These are phyloP conservation scores for Alternaria ethzedia DNA, from an alignment of 2,329 filamentous ascomycete species.

Conservation along the genomic window DNA sequence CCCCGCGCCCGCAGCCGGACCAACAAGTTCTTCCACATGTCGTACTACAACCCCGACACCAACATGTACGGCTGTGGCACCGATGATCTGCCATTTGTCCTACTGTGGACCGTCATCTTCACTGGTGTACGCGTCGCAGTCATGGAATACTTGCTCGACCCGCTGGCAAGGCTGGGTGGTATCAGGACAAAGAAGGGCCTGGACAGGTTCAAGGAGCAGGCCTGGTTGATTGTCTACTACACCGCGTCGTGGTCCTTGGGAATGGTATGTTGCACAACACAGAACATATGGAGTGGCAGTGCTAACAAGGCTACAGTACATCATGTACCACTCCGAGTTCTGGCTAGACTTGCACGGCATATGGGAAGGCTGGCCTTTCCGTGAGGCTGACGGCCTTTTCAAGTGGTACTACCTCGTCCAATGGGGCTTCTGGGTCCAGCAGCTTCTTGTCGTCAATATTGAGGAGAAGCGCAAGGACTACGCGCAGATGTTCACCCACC, in stretches of 20 bases:
- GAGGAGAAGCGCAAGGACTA: slow-evolving; percentile 95
- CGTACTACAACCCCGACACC: slow-evolving; percentile 75
- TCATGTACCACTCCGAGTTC: slow-evolving; percentile 78
- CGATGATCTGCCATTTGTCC: slow-evolving; percentile 79
- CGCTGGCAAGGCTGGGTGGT: slow-evolving; percentile 74
- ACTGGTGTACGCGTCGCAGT: slow-evolving; percentile 82
- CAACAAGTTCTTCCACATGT: slow-evolving; percentile 86
- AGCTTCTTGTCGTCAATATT: slow-evolving; percentile 91
- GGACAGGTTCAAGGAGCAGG: slow-evolving; percentile 90
- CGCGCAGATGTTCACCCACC: slow-evolving; percentile 94
- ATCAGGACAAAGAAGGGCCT: slow-evolving; percentile 77
- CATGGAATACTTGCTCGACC: slow-evolving; percentile 87
- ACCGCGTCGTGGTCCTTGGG: slow-evolving; percentile 81
- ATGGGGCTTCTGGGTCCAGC: slow-evolving; percentile 91
- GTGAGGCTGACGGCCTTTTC: slow-evolving; percentile 74
- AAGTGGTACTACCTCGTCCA: slow-evolving; percentile 93
- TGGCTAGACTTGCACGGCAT: slow-evolving; percentile 78
- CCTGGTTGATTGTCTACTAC: slow-evolving; percentile 88
- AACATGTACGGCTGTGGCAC: slow-evolving; percentile 76
- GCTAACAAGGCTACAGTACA: slow-evolving; percentile 64
- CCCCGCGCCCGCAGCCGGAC: slow-evolving; percentile 80
- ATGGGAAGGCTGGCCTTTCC: slow-evolving; percentile 84
- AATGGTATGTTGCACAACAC: slow-evolving; percentile 63
- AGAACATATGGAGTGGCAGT: background rate
- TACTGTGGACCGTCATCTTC: slow-evolving; percentile 81